Evolutionary conservation across 2,329 filamentous ascomycete species (phyloP), one percentile per base, ranked within the genome.

Genomic region (Exophiala oligosperma): DNA sequence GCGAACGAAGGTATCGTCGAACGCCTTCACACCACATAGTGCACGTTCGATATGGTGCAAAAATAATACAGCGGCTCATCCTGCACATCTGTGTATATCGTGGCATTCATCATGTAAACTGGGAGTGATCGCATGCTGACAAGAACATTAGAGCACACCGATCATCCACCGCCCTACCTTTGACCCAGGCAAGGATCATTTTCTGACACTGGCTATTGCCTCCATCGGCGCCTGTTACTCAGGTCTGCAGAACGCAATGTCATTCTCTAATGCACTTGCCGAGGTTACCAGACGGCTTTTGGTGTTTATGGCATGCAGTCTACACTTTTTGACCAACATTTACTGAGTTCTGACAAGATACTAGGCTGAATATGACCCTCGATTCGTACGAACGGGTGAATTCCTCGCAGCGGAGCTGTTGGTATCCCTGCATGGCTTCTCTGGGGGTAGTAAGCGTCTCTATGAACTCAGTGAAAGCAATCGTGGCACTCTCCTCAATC

Each of bases 151-250:
- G 41, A 9, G 9, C 3, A 4, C 21, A 6, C 35, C 35, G 9
- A 9, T 60, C 11, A 11, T 56, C 1, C 57, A 56, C n/a, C 57
- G 35, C 12, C 48, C 57, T 2, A 56, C 57, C 5, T 60, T 60
- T 40, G 57, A 60, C 26, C 57, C 57, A 4, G 49, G 21, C 24
- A 44, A 43, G 37, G 38, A 48, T 14, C 43, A 21, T 0, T 5
- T 50, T 7, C 2, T 56, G 21, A 55, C 57, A 1, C 35, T 60
- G 11, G 49, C 53, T 4, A 38, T 56, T 6, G 21, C 29, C 9
- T 17, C 23, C 14, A 56, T 60, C 9, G 57, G 57, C 11, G 57
- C 53, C 8, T 53, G 49, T n/a, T 60, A 52, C 41, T 43, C 57
- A 6, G 24, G 17, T 2, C 26, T 53, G 14, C 1, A 17, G 2